Conservation (phyloP, 2,329 filamentous ascomycete species). For the Colletotrichum lini region DNA sequence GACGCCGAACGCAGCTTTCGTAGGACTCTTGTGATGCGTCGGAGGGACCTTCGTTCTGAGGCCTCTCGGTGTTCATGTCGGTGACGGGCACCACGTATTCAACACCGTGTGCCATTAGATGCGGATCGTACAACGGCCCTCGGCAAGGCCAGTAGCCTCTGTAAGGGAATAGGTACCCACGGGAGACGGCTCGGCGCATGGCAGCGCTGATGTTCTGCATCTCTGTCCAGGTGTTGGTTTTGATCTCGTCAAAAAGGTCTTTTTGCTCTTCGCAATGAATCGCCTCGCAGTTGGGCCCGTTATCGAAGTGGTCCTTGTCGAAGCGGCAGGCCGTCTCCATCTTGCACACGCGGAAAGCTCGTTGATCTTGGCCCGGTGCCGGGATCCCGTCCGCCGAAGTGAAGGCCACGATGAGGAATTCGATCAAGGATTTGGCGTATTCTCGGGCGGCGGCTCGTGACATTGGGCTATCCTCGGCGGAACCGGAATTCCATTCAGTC, state of each 20-base stretch:
- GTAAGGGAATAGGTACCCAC: slow-evolving; percentile 14
- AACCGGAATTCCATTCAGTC: no score
- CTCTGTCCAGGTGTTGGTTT: slow-evolving; percentile 17
- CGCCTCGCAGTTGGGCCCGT: slow-evolving; percentile 10
- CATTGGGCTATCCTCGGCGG: background rate
- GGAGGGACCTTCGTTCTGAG: background rate
- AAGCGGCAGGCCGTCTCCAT: slow-evolving; percentile 39
- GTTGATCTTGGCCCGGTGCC: background rate
- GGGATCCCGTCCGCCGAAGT: background rate
- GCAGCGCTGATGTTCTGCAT: slow-evolving; percentile 29
- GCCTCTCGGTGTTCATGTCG: background rate
- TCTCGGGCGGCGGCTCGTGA: slow-evolving; percentile 11
- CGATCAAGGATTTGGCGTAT: slow-evolving; percentile 19
- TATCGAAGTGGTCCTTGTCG: slow-evolving; percentile 33
- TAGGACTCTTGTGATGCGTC: background rate
- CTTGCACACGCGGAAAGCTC: slow-evolving; percentile 12
- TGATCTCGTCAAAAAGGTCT: background rate
- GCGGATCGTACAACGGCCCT: background rate
- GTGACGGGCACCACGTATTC: background rate
- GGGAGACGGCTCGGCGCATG: slow-evolving; percentile 22
- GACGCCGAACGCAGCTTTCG: background rate
- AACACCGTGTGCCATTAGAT: background rate
- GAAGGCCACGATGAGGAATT: slow-evolving; percentile 17
- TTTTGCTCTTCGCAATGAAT: slow-evolving; percentile 4
- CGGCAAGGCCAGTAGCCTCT: slow-evolving; percentile 3